phyloP scores from a whole-genome alignment of 805 yeast species.

The Yarrowia phangngaensis region DNA sequence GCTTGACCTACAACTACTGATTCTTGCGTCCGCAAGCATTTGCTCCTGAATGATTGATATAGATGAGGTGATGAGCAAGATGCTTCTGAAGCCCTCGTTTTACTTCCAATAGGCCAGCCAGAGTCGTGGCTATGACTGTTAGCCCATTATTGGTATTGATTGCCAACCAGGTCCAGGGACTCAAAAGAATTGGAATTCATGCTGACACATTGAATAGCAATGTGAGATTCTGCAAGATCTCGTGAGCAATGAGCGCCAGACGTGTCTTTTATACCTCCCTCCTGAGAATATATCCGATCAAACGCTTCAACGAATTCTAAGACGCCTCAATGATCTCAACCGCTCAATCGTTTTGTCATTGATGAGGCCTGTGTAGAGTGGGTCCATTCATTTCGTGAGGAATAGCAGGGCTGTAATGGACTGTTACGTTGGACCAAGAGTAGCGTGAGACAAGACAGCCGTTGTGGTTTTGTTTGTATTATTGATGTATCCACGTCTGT shows the following conservation, averaged over 20 bases:
- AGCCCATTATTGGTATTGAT: slow-evolving; percentile 91
- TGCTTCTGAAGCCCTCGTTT: slow-evolving; percentile 44
- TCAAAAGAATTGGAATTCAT: slow-evolving; percentile 57
- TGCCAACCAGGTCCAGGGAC: slow-evolving; percentile 92
- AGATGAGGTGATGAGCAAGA: slow-evolving; percentile 13
- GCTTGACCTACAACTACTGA: no score
- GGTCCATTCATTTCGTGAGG: slow-evolving; percentile 98
- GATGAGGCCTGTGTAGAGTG: slow-evolving; percentile 96
- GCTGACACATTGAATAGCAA: slow-evolving; percentile 87
- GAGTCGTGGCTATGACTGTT: slow-evolving; percentile 76
- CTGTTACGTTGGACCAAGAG: no score
- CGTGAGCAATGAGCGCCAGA: slow-evolving; percentile 63
- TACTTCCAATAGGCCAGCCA: slow-evolving; percentile 96
- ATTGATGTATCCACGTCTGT: no score
- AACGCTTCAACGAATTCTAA: slow-evolving; percentile 62
- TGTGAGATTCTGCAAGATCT: slow-evolving; percentile 58
- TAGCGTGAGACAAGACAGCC: no score
- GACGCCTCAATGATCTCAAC: slow-evolving; percentile 51
- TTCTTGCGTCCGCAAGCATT: no score
- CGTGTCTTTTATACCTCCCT: slow-evolving; percentile 87
- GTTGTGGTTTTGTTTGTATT: no score
- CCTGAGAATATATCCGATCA: slow-evolving; percentile 61
- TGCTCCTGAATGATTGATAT: slow-evolving; percentile 1
- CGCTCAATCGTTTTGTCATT: slow-evolving; percentile 77
- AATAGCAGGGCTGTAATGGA: no score